Base-by-base conservation (phyloP, 179 eudicot genomes). In the Patellifolia procumbens region DNA sequence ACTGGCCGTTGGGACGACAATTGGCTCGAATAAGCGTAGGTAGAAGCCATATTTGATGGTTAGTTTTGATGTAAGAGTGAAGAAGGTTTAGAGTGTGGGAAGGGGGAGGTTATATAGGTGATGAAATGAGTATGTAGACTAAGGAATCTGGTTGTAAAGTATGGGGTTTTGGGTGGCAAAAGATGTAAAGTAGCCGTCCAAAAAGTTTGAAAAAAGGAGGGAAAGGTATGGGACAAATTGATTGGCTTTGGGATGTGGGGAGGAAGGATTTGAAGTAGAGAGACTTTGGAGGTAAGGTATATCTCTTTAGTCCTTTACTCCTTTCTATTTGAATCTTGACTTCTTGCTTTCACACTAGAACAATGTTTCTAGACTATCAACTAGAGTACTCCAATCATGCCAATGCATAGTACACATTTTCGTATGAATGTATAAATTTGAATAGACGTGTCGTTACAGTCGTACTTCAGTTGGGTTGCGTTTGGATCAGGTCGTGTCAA, bases 1-100 rank as follows among this genome's bases (percentile, higher is more conserved):
- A 88, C 74, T 19, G 86, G 87, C 71, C 97, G 84, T 43, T 86
- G 89, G 10, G 92, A 86, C n/a, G 97, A 82, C 26, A 75, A 69
- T 37, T 60, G 82, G 68, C 70, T 76, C 34, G 89, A 39, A 19
- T 76, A 81, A 8, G 74, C 68, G 46, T 74, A 75, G 48, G 76
- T 74, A 28, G 32, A 11, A 4, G 81, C 86, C 93, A 87, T 90
- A 29, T 29, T 70, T 34, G 79, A 17, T 56, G 68, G 69, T 70
- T 28, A n/a, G n/a, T 58, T 66, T 39, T 32, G 15, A 49, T 28
- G 24, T 28, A 9, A 37, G 76, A 73, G 5, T 10, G 78, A 5
- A 29, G 68, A 34, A 62, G 72, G 43, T 26, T 56, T 52, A 19
- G 28, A 58, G 45, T 53, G 70, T 64, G 35, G 17, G 62, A 45